Percentiles rank a stretch among this genome's conserved stretches.
Evolutionary conservation across 2,329 filamentous ascomycete species (phyloP).

Genomic region (Ophiocordyceps unilateralis): DNA sequence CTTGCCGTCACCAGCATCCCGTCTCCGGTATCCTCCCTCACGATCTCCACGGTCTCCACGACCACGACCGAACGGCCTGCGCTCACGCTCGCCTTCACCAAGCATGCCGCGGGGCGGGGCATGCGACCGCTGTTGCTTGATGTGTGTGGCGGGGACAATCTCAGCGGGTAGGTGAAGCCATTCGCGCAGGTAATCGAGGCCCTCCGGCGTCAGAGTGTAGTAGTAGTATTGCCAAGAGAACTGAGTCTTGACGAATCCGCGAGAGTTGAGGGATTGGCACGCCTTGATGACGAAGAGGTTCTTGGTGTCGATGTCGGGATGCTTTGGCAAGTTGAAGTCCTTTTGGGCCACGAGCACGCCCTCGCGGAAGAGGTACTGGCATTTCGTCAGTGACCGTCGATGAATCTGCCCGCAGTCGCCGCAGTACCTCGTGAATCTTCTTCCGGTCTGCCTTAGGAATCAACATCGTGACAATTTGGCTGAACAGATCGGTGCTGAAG

Average conservation of each 20-base stretch:
- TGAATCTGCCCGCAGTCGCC: constrained; percentile 1
- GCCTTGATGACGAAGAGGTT: constrained; percentile 99
- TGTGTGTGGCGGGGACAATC: constrained; percentile 98
- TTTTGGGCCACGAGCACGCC: constrained; percentile 94
- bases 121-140: constrained; percentile 99
- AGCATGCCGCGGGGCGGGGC: constrained; percentile 98
- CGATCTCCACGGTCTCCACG: constrained; percentile 64
- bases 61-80: constrained; percentile 70
- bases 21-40: constrained; percentile 82
- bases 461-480: constrained; percentile 58
- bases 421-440: constrained; percentile 79
- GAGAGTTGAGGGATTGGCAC: constrained; percentile 92
- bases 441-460: constrained; percentile 99
- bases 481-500: constrained; percentile 32
- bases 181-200: constrained; percentile 99
- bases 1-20: constrained; percentile 74
- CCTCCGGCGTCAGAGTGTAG: constrained; percentile 99
- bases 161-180: constrained; percentile 99
- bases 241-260: constrained; percentile 98
- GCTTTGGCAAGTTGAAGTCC: constrained; percentile 97
- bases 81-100: constrained; percentile 68
- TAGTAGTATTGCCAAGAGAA: constrained; percentile 99
- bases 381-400: constrained; percentile 9
- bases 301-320: constrained; percentile 97
- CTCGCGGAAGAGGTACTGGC: constrained; percentile 87